Conservation (phyloP, 2,329 filamentous ascomycete species). For the Apiospora marii region DNA sequence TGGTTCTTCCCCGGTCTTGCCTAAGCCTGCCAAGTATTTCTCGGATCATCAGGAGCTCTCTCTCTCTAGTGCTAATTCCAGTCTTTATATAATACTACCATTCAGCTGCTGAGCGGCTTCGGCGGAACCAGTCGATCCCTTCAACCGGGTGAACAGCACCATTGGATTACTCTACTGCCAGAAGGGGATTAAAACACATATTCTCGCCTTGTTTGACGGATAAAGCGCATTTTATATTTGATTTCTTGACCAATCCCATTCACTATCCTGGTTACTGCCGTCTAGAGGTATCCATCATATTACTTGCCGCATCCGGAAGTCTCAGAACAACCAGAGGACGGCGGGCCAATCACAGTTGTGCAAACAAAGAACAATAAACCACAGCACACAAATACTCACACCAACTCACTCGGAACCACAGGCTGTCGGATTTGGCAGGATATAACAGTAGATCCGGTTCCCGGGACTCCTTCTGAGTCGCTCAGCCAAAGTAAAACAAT, state of each 20-base stretch:
- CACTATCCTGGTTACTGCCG: not conserved
- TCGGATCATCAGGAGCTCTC: not conserved
- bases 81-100: slow-evolving; percentile 4
- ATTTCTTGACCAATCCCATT: not conserved
- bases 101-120: slow-evolving; percentile 22
- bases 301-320: slow-evolving; percentile 12
- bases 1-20: slow-evolving; percentile 14
- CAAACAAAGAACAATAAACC: slow-evolving; percentile 18
- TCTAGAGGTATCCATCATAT: not conserved
- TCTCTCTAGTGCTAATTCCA: not conserved
- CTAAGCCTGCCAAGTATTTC: slow-evolving; percentile 19
- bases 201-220: not conserved
- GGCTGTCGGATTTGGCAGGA: not conserved
- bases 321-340: not conserved
- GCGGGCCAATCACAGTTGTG: slow-evolving; percentile 1
- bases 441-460: not conserved
- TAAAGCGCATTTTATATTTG: not conserved
- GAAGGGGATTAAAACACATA: not conserved
- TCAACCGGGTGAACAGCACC: not conserved
- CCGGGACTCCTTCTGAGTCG: not conserved
- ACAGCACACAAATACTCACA: slow-evolving; percentile 12
- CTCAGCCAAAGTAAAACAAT: not conserved
- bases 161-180: not conserved
- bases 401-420: slow-evolving; percentile 9
- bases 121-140: slow-evolving; percentile 6